A percentile compares a stretch with the other conserved stretches of the same genome.
These are phyloP conservation scores for Ottelia alismoides DNA, from an alignment of 106 monocot genomes.

Conservation along the genomic window DNA sequence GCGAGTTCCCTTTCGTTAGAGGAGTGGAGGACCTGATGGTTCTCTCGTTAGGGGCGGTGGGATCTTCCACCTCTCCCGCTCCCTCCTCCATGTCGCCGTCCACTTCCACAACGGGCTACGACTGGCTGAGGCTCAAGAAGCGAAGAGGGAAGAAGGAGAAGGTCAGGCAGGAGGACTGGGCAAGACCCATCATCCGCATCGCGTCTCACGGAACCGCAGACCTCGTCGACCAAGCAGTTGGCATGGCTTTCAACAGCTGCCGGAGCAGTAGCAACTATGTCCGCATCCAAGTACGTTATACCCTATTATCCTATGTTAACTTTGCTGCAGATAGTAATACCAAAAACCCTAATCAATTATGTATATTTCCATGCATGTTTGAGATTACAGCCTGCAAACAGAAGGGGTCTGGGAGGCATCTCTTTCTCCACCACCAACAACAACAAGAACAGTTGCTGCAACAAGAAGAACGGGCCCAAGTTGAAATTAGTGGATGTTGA, in stretches of 20 bases:
- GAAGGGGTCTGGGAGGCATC: too few species aligned
- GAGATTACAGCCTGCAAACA: too few species aligned
- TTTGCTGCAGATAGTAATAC: too few species aligned
- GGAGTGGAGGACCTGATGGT: slow-evolving; percentile 75
- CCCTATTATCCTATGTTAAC: too few species aligned
- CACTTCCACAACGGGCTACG: background rate
- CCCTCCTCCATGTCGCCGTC: background rate
- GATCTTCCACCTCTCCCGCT: too few species aligned
- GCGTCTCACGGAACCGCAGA: slow-evolving; percentile 41
- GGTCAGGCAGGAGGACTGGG: slow-evolving; percentile 33
- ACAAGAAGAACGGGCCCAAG: too few species aligned
- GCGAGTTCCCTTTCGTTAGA: slow-evolving; percentile 68
- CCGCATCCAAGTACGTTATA: slow-evolving; percentile 54
- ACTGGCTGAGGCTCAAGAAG: background rate
- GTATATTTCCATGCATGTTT: too few species aligned
- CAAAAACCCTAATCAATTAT: too few species aligned
- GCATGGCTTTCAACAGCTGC: slow-evolving; percentile 54
- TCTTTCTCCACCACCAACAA: too few species aligned
- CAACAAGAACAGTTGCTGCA: too few species aligned
- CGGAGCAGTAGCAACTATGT: slow-evolving; percentile 46
- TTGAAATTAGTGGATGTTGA: too few species aligned
- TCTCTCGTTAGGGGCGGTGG: slow-evolving; percentile 41
- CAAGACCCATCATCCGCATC: slow-evolving; percentile 36
- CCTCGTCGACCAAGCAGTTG: slow-evolving; percentile 57
- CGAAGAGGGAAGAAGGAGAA: slow-evolving; percentile 8